Conservation (phyloP, 345 rosid genomes). For the Dimocarpus longan region DNA sequence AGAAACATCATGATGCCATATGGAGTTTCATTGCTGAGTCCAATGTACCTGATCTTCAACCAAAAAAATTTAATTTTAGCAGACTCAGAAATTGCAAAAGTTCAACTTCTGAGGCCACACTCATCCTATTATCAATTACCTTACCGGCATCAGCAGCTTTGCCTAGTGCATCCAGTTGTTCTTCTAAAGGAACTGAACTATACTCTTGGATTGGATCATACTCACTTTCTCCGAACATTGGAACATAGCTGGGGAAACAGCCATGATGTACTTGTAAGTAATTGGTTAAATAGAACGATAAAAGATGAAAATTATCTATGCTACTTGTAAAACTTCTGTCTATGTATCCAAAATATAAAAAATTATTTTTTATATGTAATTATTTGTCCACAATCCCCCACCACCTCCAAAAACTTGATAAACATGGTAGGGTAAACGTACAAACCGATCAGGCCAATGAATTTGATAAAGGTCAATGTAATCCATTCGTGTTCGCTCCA, state of each 20-base stretch:
- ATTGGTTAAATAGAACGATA: not conserved
- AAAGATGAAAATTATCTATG: not conserved
- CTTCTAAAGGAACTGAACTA: constrained; percentile 47
- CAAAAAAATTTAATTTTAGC: constrained; percentile 1
- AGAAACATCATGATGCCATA: constrained; percentile 65
- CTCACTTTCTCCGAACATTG: constrained; percentile 64
- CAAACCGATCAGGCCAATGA: constrained; percentile 82
- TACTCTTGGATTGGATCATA: constrained; percentile 50
- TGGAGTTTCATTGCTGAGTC: constrained; percentile 67
- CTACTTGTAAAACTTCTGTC: not conserved
- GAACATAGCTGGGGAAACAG: constrained; percentile 47
- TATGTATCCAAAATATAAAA: not conserved
- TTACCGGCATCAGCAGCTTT: constrained; percentile 55
- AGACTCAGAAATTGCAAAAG: not conserved
- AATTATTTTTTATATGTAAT: not conserved
- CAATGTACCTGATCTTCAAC: constrained; percentile 58
- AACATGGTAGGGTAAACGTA: constrained; percentile 36
- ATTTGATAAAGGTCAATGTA: constrained; percentile 68
- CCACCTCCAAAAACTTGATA: not conserved
- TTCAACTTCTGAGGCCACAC: not conserved
- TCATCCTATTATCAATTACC: constrained; percentile 31
- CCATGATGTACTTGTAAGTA: constrained; percentile 10
- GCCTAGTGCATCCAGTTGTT: constrained; percentile 62
- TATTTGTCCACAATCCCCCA: not conserved
- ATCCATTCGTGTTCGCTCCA: constrained; percentile 46